Base-by-base conservation (phyloP, 768 basidiomycete species). In the Suillus spraguei region DNA sequence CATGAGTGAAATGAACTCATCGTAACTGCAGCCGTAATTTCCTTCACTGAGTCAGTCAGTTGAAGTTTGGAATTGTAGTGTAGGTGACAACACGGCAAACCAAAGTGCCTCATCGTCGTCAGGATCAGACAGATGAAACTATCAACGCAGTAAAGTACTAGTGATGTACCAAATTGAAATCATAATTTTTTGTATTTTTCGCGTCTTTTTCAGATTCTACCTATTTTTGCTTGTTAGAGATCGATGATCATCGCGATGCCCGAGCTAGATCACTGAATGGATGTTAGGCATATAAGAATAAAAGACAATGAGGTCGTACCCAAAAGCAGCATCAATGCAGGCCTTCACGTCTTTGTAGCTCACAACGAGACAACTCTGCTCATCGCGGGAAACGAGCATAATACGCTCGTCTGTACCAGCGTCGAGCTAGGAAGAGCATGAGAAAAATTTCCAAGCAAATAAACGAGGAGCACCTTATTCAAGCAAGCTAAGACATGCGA, bases 371-470 rank as follows among this genome's bases (percentile, higher is more conserved):
- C 95, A 97, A 70, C 90, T 95, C 79, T 97, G 96, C 73, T 99
- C 97, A 73, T 99, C 97, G 53, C 97, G 83, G 7, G 95, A 88
- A 33, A 97, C 87, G 32, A 99, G 84, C 95, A 98, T 97, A 67
- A 99, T 82, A 65, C 89, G 89, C 74, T 99, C 97, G 50, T 99
- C 97, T 16, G 90, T 86, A 7, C 96, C 97, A 9, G 90, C 89
- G 73, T 99, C 97, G 59, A 99, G 86, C 94, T 97, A 66, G 38
- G 22, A 59, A 62, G 46, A 13, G 33, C 59, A 52, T 59, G 41
- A 60, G 38, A 39, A 13, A 10, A 1, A 17, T 8, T 53, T 16
- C 46, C 33, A 46, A 22, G 9, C 36, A 39, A 60, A 56, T 17
- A 54, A 39, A 54, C 53, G 44, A 7, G 14, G 7, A 76, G 81